Conservation (phyloP, 2,329 filamentous ascomycete genomes). For the Phialophora expanda region DNA sequence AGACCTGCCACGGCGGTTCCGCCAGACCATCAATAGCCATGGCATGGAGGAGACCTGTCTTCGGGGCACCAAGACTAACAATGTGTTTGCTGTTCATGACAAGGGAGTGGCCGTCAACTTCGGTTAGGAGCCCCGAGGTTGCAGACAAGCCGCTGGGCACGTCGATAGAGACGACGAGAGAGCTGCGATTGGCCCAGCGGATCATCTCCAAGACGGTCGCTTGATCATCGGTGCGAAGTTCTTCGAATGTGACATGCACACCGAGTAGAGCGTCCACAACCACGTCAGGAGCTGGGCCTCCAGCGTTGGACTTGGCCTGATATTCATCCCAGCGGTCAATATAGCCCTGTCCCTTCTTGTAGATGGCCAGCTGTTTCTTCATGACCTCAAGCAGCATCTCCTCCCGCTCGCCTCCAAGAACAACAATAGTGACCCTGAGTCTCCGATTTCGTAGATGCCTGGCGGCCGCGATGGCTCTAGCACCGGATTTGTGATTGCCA, state of each 20-base stretch:
- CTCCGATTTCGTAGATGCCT: constrained; percentile 86
- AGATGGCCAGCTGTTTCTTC: constrained; percentile 79
- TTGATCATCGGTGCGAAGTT: constrained; percentile 80
- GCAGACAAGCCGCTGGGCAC: constrained; percentile 73
- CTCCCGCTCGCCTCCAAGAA: constrained; percentile 84
- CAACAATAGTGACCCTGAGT: constrained; percentile 77
- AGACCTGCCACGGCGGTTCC: constrained; percentile 69
- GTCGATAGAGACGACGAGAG: constrained; percentile 81
- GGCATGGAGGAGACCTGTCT: constrained; percentile 80
- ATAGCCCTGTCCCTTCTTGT: constrained; percentile 79
- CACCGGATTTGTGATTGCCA: constrained; percentile 91
- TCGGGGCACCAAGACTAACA: constrained; percentile 83
- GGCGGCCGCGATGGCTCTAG: constrained; percentile 81
- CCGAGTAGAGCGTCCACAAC: constrained; percentile 90
- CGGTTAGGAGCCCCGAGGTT: constrained; percentile 56
- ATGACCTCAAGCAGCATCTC: constrained; percentile 80
- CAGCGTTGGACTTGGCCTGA: constrained; percentile 47
- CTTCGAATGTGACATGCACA: constrained; percentile 85
- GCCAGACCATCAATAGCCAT: constrained; percentile 60
- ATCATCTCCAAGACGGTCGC: constrained; percentile 86
- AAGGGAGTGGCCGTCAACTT: constrained; percentile 74
- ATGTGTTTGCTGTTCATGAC: constrained; percentile 83
- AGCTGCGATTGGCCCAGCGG: constrained; percentile 81
- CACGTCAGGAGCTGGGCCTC: constrained; percentile 68
- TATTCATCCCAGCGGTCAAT: constrained; percentile 68